phyloP scores from a whole-genome alignment of 805 yeast species.

The Zygosaccharomyces kombuchaensis region DNA sequence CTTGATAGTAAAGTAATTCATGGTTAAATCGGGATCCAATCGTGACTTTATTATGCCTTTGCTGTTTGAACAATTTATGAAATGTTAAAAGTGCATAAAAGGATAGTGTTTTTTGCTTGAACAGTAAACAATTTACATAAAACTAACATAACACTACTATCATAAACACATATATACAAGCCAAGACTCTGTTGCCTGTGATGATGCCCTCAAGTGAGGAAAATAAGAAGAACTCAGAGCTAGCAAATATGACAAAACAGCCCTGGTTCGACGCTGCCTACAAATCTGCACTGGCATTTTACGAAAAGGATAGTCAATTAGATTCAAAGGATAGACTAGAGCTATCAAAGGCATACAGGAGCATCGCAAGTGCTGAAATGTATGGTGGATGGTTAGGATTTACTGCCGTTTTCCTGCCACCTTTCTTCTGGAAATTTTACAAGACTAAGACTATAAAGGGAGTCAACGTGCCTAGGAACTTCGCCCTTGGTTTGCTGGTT shows the following conservation, averaged over 20 bases:
- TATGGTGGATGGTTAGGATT: slow-evolving; percentile 41
- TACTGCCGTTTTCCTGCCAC: slow-evolving; percentile 40
- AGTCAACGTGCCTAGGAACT: slow-evolving; percentile 40
- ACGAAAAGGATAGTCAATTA: slow-evolving; percentile 45
- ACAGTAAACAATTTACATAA: neutral
- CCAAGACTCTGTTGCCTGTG: neutral
- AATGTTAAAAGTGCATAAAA: neutral
- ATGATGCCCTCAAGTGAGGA: slow-evolving; percentile 3
- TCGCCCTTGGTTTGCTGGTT: slow-evolving; percentile 41
- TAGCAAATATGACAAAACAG: slow-evolving; percentile 11
- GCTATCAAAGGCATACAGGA: slow-evolving; percentile 38
- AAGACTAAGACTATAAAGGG: slow-evolving; percentile 35
- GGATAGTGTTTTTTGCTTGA: neutral
- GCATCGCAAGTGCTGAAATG: slow-evolving; percentile 36
- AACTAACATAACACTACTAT: neutral
- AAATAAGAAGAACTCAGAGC: neutral
- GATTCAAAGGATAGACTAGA: slow-evolving; percentile 40
- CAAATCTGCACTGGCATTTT: slow-evolving; percentile 43
- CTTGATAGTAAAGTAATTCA: slow-evolving; percentile 50
- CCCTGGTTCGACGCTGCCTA: slow-evolving; percentile 40
- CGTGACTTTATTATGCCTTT: neutral
- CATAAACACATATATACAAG: neutral
- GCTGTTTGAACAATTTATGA: neutral
- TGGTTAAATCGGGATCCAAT: neutral
- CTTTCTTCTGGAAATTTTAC: slow-evolving; percentile 37